Base-by-base conservation (phyloP, 495 filamentous ascomycete species). In the Penicillium canescens region DNA sequence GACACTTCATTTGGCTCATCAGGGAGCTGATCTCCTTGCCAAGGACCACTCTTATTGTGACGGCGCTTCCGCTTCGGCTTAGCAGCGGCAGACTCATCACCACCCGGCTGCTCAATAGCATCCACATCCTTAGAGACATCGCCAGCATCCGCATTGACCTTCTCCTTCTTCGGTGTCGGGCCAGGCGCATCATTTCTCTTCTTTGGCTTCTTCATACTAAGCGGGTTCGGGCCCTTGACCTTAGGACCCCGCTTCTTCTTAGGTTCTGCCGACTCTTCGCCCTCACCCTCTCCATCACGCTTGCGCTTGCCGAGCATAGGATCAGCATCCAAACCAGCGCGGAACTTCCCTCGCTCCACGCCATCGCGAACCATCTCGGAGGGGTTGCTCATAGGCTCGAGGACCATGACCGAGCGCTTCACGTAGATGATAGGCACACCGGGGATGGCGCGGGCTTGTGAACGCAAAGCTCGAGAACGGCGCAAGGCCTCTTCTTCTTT, bases 181-280 rank as follows among this genome's bases (percentile, higher is more conserved):
- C 51, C 38, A 21, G 52, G n/a, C 14, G 31, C 54, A 8, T 51
- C 51, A 7, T 14, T 46, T 54, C 54, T 64, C 63, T 78, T 86
- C 76, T 88, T 91, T 48, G 85, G 68, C 74, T 96, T 98, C 79
- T 90, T 95, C 58, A 96, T 74, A 54, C 91, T 86, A 56, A 98
- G 75, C 9, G 94, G 94, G 76, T 98, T 98, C 8, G 93, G 91
- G 7, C 78, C 86, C 70, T 93, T 97, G 0, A 75, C 79, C 16
- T 92, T 87, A 55, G 78, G 74, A 60, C 81, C 88, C 63, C 83
- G 86, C 69, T 82, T 85, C 60, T 78, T 74, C 72, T 61, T 72
- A 62, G 34, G 36, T 42, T 35, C 56, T 55, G 84, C 87, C 46
- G 73, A 71, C 78, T 61, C 59, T 33, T 42, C 59, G 23, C 61